Percentiles rank a stretch among this genome's conserved stretches.
Evolutionary conservation across 495 filamentous ascomycete genomes (phyloP).

Genomic region (Lentithecium fluviatile): DNA sequence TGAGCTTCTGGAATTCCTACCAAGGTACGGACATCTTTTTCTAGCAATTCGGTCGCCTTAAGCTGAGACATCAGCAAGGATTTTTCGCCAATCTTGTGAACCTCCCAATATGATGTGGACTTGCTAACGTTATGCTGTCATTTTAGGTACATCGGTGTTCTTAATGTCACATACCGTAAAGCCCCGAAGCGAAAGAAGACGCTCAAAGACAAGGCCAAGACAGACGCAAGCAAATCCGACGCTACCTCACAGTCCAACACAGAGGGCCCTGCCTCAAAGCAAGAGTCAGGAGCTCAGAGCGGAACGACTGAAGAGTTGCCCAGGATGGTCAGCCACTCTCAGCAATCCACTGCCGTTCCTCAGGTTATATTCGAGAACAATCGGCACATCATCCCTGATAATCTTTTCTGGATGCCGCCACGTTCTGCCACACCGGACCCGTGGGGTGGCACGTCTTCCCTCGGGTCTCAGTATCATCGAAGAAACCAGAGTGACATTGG

Average conservation of each 20-base stretch:
- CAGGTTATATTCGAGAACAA: conserved; percentile 96
- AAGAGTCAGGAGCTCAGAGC: background rate
- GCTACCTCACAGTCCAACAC: conserved; percentile 8
- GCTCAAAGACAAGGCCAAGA: conserved; percentile 18
- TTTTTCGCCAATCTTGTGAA: conserved; percentile 12
- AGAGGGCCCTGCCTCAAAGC: background rate
- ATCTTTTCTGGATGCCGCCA: conserved; percentile 58
- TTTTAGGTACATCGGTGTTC: conserved; percentile 87
- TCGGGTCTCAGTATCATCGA: conserved; percentile 30
- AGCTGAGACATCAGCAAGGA: conserved; percentile 45
- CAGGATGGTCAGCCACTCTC: conserved; percentile 78
- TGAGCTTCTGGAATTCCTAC: conserved; percentile 83
- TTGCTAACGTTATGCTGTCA: conserved; percentile 42
- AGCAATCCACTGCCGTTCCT: conserved; percentile 64
- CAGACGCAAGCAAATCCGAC: conserved; percentile 13
- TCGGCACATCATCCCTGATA: conserved; percentile 87
- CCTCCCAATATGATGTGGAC: conserved; percentile 4
- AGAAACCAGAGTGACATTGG: conserved; percentile 35
- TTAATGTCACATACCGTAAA: conserved; percentile 96
- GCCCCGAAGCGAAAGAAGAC: conserved; percentile 65
- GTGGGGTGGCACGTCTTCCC: conserved; percentile 21
- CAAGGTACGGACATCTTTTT: conserved; percentile 65
- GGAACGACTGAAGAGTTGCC: conserved; percentile 48
- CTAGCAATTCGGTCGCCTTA: conserved; percentile 33
- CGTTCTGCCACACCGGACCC: conserved; percentile 34